Evolutionary conservation across 108 stramenopile genomes (phyloP), one percentile per base, ranked within the genome.

Genomic region (Skeletonema tropicum): DNA sequence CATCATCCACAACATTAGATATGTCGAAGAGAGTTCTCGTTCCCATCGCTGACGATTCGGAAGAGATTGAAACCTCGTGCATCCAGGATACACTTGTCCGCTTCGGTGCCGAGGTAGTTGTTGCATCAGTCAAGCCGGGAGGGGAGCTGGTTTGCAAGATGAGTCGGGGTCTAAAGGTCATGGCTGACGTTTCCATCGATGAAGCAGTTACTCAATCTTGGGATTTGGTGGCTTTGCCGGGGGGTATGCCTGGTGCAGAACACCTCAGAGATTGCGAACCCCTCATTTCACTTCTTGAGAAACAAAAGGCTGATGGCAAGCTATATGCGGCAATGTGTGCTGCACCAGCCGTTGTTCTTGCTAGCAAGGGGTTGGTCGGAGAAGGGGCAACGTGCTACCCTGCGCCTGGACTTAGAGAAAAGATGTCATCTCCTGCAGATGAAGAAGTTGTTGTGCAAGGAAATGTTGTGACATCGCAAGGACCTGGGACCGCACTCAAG

Each of bases 61-160:
- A 99, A 75, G 98, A 99, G 73, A 99, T 99, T 64, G 98, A 99
- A 70, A 94, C 96, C 4, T 90, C 94, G 3, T 97, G 96, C 62
- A 96, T 99, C 73, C 94, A 95, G 5, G 98, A 99, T 73, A 94
- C 92, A 10, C 73, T 99, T 9, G 89, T 88, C 6, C 82, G 97
- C 39, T 97, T 96, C 59, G 97, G 97, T 31, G 97, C 95, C 2
- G 70, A 89, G 33, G 98, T 98, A 8, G 91, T 90, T 2, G 87
- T 96, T 29, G 98, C 97, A 14, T 94, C 92, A 32, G 97, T 97
- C 38, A 94, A 89, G 84, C 85, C 90, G 6, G 83, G 71, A 57
- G 88, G 87, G 19, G 82, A 93, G n/a, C 70, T 93, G 25, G 71
- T 90, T 2, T 93, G 92, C 77, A 93, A 83, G 17, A 96, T 93